These are phyloP conservation scores for Gentiana dahurica DNA, from an alignment of 257 asterid genomes.

Conservation along the genomic window DNA sequence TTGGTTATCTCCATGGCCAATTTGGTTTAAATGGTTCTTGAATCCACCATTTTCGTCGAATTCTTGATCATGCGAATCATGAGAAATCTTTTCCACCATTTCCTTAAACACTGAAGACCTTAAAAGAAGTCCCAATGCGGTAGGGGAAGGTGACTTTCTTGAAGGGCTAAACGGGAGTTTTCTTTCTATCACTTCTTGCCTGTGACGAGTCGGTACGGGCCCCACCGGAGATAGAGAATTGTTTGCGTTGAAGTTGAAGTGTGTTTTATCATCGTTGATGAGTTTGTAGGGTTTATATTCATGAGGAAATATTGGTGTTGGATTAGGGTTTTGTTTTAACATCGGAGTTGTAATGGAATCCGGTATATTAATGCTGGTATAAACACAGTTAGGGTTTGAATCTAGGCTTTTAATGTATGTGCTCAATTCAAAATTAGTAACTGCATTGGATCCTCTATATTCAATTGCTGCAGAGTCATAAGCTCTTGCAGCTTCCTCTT, in stretches of 20 bases:
- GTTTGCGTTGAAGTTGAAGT: constrained; percentile 12
- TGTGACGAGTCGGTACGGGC: constrained; percentile 13
- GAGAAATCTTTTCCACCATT: constrained; percentile 45
- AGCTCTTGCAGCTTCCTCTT: constrained; percentile 40
- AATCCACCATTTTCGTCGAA: too few species aligned
- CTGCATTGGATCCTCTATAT: constrained; percentile 30
- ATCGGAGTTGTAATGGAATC: too few species aligned
- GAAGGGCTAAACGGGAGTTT: constrained; percentile 22
- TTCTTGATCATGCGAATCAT: too few species aligned
- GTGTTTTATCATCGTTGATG: constrained; percentile 10
- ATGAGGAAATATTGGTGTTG: constrained; percentile 9
- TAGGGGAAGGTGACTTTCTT: constrained; percentile 36
- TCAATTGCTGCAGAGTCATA: constrained; percentile 37
- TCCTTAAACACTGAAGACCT: constrained; percentile 46
- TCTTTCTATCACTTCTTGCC: constrained; percentile 21
- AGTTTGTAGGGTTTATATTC: constrained; percentile 19
- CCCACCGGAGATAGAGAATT: constrained; percentile 22
- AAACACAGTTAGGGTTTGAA: constrained; percentile 9
- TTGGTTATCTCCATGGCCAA: too few species aligned
- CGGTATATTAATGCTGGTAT: too few species aligned
- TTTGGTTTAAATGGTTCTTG: too few species aligned
- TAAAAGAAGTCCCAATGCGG: constrained; percentile 49
- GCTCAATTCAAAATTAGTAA: constrained; percentile 33
- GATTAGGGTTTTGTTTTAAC: too few species aligned
- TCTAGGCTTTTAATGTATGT: constrained; percentile 22